Conservation (phyloP, 768 basidiomycete species). For the Chiua virens region DNA sequence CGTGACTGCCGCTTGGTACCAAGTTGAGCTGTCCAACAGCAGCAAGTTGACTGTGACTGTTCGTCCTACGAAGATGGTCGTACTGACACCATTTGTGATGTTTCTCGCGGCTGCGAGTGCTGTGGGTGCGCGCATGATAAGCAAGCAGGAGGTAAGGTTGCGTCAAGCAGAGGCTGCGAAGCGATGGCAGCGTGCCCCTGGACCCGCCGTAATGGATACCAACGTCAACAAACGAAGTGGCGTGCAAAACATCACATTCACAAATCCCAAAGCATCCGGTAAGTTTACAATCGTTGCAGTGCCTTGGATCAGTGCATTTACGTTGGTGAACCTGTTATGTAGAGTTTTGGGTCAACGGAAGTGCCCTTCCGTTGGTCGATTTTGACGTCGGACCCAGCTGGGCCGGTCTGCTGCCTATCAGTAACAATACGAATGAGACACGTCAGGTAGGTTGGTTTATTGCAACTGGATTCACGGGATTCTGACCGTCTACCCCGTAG, state of each 20-base stretch:
- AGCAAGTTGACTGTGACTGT: too few species aligned
- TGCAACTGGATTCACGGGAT: neutral
- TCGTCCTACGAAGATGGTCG: conserved; percentile 10
- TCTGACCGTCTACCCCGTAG: conserved; percentile 32
- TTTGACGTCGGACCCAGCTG: conserved; percentile 78
- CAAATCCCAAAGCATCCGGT: conserved; percentile 65
- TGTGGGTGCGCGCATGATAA: conserved; percentile 22
- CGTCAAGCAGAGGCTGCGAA: conserved; percentile 50
- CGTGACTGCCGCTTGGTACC: too few species aligned
- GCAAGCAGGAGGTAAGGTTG: conserved; percentile 43
- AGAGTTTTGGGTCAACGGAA: conserved; percentile 75
- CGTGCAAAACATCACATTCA: conserved; percentile 69
- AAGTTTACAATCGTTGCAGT: neutral
- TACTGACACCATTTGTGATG: conserved; percentile 1
- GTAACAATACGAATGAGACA: conserved; percentile 56
- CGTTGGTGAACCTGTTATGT: neutral
- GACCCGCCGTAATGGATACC: neutral
- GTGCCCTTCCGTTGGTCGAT: conserved; percentile 61
- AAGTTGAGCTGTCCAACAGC: too few species aligned
- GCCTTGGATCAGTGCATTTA: neutral
- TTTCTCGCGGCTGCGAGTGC: conserved; percentile 8
- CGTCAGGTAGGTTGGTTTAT: conserved; percentile 47
- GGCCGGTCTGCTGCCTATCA: conserved; percentile 74
- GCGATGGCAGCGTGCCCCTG: conserved; percentile 28
- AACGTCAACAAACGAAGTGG: conserved; percentile 7